Evolutionary conservation across 805 yeast species (phyloP).

Genomic region (Cyberlindnera maritima): DNA sequence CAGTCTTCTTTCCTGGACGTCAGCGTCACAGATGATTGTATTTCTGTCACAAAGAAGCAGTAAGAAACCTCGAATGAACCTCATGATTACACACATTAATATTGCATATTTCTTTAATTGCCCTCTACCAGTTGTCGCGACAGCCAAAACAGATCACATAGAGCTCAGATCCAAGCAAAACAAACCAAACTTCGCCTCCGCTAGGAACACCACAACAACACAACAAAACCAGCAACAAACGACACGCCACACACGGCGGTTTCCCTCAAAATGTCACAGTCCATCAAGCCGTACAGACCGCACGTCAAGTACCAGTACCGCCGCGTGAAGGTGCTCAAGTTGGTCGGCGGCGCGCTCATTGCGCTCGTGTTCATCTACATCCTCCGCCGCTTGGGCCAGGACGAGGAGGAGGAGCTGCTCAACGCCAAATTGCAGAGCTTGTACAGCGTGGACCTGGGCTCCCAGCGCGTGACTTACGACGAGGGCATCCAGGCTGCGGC

Average conservation of each 20-base stretch:
- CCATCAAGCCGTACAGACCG: slow-evolving; percentile 8
- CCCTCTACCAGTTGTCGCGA: neutral
- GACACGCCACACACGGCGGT: neutral
- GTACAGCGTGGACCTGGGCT: slow-evolving; percentile 5
- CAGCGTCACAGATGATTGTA: slow-evolving; percentile 2
- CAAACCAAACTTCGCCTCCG: neutral
- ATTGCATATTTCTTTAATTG: neutral
- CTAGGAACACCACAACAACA: neutral
- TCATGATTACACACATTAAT: neutral
- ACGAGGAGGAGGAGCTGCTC: slow-evolving; percentile 17
- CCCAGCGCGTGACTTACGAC: slow-evolving; percentile 7
- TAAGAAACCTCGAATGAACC: neutral
- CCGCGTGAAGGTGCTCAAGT: slow-evolving; percentile 5
- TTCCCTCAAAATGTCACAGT: neutral
- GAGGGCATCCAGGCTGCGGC: slow-evolving; percentile 10
- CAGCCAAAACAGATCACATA: neutral
- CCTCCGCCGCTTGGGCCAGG: slow-evolving; percentile 13
- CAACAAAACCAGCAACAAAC: neutral
- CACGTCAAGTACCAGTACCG: slow-evolving; percentile 10
- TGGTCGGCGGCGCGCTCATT: slow-evolving; percentile 4
- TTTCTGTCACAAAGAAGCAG: slow-evolving; percentile 4
- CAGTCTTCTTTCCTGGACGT: slow-evolving; percentile 14
- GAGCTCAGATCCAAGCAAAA: too few species aligned
- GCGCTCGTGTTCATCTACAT: slow-evolving; percentile 8
- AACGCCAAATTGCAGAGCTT: slow-evolving; percentile 7